A percentile compares a stretch with the other conserved stretches of the same genome.
These are phyloP conservation scores for Clausena lansium DNA, from an alignment of 345 rosid genomes.

Conservation along the genomic window DNA sequence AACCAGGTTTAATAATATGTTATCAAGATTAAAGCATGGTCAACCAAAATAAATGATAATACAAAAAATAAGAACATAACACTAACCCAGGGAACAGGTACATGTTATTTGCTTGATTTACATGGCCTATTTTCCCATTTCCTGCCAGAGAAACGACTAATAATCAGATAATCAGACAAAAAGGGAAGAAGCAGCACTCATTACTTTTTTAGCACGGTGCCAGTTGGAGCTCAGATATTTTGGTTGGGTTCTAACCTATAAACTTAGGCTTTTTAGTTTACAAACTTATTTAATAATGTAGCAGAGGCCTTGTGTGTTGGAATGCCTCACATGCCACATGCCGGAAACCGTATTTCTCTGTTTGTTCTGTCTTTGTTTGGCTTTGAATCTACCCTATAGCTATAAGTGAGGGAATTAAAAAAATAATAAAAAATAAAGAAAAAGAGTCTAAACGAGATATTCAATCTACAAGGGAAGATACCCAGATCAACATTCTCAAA, in stretches of 20 bases:
- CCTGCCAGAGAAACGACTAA: constrained; percentile 42
- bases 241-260: not conserved
- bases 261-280: not conserved
- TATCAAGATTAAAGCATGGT: not conserved
- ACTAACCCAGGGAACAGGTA: constrained; percentile 97
- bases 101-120: constrained; percentile 98
- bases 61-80: constrained; percentile 17
- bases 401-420: not conserved
- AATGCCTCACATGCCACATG: not conserved
- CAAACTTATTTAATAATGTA: not conserved
- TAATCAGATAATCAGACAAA: not conserved
- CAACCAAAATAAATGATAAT: not conserved
- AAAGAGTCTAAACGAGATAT: constrained; percentile 14
- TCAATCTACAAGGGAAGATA: constrained; percentile 26
- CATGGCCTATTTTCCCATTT: constrained; percentile 84
- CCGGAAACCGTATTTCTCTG: not conserved
- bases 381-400: not conserved
- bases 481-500: constrained; percentile 83
- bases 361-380: not conserved
- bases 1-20: constrained; percentile 2
- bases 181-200: not conserved
- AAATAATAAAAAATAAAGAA: too few relatives aligned
- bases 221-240: not conserved
- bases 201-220: constrained; percentile 1
- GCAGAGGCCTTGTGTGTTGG: not conserved